Conservation (phyloP, 352 stramenopile genomes). For the Globisporangium recalcitrans region DNA sequence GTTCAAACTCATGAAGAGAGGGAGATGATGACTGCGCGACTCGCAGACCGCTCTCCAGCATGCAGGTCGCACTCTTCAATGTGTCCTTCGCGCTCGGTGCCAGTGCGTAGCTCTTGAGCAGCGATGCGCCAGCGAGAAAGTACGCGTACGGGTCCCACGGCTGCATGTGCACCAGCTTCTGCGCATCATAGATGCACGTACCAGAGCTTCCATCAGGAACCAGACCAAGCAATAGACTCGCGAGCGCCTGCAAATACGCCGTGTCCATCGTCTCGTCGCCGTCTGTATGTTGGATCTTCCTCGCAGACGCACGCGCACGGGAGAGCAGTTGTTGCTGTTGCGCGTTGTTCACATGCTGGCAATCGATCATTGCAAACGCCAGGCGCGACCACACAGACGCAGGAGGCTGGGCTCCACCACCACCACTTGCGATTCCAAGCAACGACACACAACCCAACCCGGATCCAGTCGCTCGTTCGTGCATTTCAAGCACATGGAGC, state of each 20-base stretch:
- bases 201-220: constrained; percentile 13
- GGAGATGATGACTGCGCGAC: constrained; percentile 11
- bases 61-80: constrained; percentile 14
- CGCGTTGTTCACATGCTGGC: constrained; percentile 14
- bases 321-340: constrained; percentile 1
- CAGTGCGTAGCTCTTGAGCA: constrained; percentile 39
- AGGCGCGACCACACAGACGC: constrained; percentile 23
- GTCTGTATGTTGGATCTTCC: neutral
- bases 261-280: constrained; percentile 25
- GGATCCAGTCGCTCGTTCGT: constrained; percentile 26
- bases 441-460: constrained; percentile 22
- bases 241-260: constrained; percentile 27
- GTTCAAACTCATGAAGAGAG: constrained; percentile 15
- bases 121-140: constrained; percentile 33
- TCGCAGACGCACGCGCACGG: neutral
- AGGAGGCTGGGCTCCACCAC: constrained; percentile 13
- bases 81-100: constrained; percentile 16
- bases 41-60: constrained; percentile 38
- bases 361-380: constrained; percentile 36
- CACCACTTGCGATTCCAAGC: constrained; percentile 23
- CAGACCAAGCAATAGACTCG: constrained; percentile 26
- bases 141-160: constrained; percentile 57
- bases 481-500: constrained; percentile 33
- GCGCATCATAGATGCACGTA: constrained; percentile 8
- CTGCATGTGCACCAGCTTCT: constrained; percentile 60